A percentile compares a stretch with the other conserved stretches of the same genome.
Evolutionary conservation across 2,329 filamentous ascomycete genomes (phyloP).

Genomic region (Clarireedia homoeocarpa): DNA sequence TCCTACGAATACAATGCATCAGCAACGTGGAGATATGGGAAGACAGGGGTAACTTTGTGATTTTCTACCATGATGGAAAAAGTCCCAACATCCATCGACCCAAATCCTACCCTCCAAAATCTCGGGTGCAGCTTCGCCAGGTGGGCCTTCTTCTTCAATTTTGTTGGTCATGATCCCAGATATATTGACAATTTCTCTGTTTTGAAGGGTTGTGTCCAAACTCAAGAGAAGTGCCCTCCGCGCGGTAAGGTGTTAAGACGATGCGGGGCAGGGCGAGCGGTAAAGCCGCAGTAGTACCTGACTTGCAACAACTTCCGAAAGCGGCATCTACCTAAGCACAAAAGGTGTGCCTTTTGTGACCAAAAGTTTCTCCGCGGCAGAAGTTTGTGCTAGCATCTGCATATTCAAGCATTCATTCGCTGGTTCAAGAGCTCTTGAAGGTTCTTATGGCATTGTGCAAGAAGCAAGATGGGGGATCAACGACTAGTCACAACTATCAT

Average conservation of each 20-base stretch:
- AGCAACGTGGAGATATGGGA: neutral
- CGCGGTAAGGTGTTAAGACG: neutral
- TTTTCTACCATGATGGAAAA: slow-evolving; percentile 83
- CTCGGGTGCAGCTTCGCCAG: slow-evolving; percentile 26
- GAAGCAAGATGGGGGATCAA: neutral
- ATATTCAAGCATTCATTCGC: slow-evolving; percentile 1
- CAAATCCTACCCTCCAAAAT: slow-evolving; percentile 67
- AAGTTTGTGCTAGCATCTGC: slow-evolving; percentile 1
- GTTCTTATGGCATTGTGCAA: neutral
- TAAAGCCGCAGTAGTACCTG: neutral
- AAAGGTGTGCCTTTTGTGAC: neutral
- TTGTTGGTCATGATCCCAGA: slow-evolving; percentile 10
- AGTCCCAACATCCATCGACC: slow-evolving; percentile 99
- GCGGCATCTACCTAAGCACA: neutral
- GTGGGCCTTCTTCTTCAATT: slow-evolving; percentile 19
- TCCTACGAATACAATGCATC: slow-evolving; percentile 41
- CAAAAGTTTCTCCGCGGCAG: neutral
- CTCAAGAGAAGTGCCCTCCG: neutral
- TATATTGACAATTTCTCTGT: neutral
- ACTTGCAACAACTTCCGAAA: neutral
- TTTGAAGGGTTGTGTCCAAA: neutral
- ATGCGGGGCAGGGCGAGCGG: neutral
- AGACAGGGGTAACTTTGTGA: neutral
- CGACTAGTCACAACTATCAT: neutral
- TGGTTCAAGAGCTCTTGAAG: neutral